Evolutionary conservation across 2,329 filamentous ascomycete species (phyloP), one percentile per base, ranked within the genome.

Genomic region (Alternaria sp.): DNA sequence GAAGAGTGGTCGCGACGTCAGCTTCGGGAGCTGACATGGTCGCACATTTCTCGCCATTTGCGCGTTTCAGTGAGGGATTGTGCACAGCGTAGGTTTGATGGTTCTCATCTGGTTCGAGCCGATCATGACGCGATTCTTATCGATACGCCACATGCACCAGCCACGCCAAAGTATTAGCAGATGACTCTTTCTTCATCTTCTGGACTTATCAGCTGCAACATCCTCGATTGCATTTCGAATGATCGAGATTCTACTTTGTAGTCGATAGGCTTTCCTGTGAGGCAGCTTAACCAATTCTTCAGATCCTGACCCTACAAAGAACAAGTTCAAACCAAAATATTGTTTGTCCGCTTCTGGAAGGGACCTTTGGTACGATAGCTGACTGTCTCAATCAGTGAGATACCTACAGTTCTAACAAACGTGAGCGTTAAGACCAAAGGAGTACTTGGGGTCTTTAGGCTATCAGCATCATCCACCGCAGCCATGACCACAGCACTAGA

Each of bases 401-500:
- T 26, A 21, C 5, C 30, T 17, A 15, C 9, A 40, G 49, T 23
- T 21, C 49, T 52, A 7, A 23, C 30, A 15, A n/a, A 21, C 25
- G 19, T 36, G 19, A 12, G 10, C 3, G 21, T 6, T 1, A 52
- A 10, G 28, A 23, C 15, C 11, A 9, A 12, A 40, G 9, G 19
- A n/a, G 30, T 12, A 40, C 13, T 23, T 11, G 2, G 2, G 2
- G 49, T 1, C 21, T 10, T 11, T 15, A 3, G 40, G 28, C 63
- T 43, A 50, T 28, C 32, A 45, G 10, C 44, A 28, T 9, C 19
- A n/a, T n/a, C 12, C n/a, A 28, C 7, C 13, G 5, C n/a, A 61
- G 21, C 26, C 47, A 77, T 78, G 75, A 66, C 73, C 13, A 66
- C 73, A n/a, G 76, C 74, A 23, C 68, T 79, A 5, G 71, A 76